These are phyloP conservation scores for Coemansia asiatica DNA, from an alignment of 192 early-diverging fungal species.

Conservation along the genomic window DNA sequence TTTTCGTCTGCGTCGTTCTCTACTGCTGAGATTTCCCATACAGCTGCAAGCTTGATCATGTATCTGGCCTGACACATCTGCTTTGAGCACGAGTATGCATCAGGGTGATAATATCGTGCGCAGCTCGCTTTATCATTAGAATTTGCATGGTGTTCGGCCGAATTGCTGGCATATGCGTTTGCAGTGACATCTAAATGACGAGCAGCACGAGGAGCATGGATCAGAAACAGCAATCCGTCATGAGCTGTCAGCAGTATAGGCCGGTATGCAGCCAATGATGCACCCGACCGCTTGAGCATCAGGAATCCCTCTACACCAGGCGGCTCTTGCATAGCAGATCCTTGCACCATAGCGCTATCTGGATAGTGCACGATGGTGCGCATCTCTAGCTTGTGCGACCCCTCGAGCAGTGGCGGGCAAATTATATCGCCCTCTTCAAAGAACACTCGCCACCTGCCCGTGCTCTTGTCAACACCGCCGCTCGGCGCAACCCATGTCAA, in stretches of 20 bases:
- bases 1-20: slow-evolving; percentile 4
- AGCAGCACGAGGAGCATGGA: slow-evolving; percentile 37
- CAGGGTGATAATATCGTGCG: slow-evolving; percentile 34
- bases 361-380: slow-evolving; percentile 45
- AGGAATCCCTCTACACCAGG: slow-evolving; percentile 44
- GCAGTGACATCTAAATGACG: slow-evolving; percentile 27
- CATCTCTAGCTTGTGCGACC: slow-evolving; percentile 47
- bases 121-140: neutral
- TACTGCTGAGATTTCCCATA: slow-evolving; percentile 33
- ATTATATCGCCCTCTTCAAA: slow-evolving; percentile 24
- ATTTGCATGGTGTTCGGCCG: too few species aligned
- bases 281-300: slow-evolving; percentile 20
- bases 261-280: slow-evolving; percentile 24
- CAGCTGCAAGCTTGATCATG: slow-evolving; percentile 43
- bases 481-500: slow-evolving; percentile 50
- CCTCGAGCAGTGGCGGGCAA: slow-evolving; percentile 36
- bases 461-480: slow-evolving; percentile 18
- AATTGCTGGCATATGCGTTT: too few species aligned
- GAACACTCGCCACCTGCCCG: slow-evolving; percentile 9
- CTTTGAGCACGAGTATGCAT: slow-evolving; percentile 23
- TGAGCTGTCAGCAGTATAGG: slow-evolving; percentile 39
- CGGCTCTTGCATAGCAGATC: slow-evolving; percentile 21
- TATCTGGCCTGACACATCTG: slow-evolving; percentile 48
- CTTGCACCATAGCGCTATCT: slow-evolving; percentile 20
- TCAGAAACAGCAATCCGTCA: slow-evolving; percentile 38